Evolutionary conservation across 2,329 filamentous ascomycete genomes (phyloP), one percentile per base, ranked within the genome.

Genomic region (Zasmidium angulare): DNA sequence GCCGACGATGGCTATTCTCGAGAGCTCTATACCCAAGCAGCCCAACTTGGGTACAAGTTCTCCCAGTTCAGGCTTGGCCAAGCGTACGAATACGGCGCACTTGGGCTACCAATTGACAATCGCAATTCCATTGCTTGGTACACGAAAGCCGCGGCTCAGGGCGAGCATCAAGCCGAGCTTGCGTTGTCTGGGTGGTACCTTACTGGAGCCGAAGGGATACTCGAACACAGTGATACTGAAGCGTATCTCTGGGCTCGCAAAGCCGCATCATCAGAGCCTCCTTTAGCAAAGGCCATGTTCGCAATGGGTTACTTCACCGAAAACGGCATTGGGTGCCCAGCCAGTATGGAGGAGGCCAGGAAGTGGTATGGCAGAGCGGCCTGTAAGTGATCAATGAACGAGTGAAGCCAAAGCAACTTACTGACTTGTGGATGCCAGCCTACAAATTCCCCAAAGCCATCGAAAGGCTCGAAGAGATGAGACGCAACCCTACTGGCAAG

Each of bases 221-320:
- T 99, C 55, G 86, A 90, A 69, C 93, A 97, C 75, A 96, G 88
- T 72, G 95, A 99, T 69, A 96, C 91, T 0, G 95, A 99, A 74
- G 95, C 95, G 0, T 99, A 97, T 74, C 84, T 99, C 1, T 99
- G 95, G 95, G 93, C 95, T 11, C 83, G 93, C 21, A 98, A 97
- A 76, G 93, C 95, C 1, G 95, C 95, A 0, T 86, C 88, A 64
- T 89, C 91, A 17, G 63, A 63, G 56, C 78, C 78, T 12, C 79
- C 79, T 2, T 77, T 97, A 40, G 87, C 91, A 7, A 99, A 98
- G 80, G 95, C 95, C 0, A 90, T 98, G 78, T 98, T 97, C 77
- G 95, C 93, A 0, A 96, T 99, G 89, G 95, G 95, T 0, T 97
- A 98, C 77, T 97, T 96, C 72, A 96, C 91, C 0, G 95, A 99